These are phyloP conservation scores for Eucalyptus urophylla DNA, from an alignment of 345 rosid genomes.

Conservation along the genomic window DNA sequence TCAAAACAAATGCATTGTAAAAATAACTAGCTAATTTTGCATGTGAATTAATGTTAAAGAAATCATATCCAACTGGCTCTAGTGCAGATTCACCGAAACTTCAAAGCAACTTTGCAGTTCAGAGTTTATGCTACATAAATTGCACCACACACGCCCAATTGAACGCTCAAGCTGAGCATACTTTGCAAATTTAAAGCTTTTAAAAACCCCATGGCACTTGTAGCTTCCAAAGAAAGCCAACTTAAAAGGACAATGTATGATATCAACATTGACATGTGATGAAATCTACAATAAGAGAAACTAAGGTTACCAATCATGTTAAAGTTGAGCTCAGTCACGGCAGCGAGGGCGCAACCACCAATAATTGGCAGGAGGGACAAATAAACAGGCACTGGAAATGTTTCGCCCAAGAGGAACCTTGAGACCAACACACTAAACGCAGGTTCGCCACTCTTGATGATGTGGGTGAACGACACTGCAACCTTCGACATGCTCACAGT, in stretches of 20 bases:
- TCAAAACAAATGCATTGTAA: not conserved
- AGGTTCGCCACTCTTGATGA: conserved; percentile 97
- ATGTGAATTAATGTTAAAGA: not conserved
- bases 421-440: conserved; percentile 97
- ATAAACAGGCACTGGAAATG: conserved; percentile 72
- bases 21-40: not conserved
- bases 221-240: not conserved
- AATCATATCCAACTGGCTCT: not conserved
- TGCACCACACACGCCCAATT: not conserved
- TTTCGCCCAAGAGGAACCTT: conserved; percentile 78
- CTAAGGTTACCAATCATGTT: conserved; percentile 69
- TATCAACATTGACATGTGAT: not conserved
- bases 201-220: not conserved
- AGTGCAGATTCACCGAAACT: not conserved
- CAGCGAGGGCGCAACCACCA: conserved; percentile 99
- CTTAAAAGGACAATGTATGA: not conserved
- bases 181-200: not conserved
- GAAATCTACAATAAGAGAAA: not conserved
- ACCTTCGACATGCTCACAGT: conserved; percentile 99
- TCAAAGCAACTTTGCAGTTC: not conserved
- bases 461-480: conserved; percentile 98
- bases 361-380: conserved; percentile 84
- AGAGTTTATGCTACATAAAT: not conserved
- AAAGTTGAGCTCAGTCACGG: conserved; percentile 95
- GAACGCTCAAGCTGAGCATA: not conserved